Percentiles rank a stretch among this genome's conserved stretches.
Evolutionary conservation across 257 asterid genomes (phyloP).

Genomic region (Nicotiana knightiana): DNA sequence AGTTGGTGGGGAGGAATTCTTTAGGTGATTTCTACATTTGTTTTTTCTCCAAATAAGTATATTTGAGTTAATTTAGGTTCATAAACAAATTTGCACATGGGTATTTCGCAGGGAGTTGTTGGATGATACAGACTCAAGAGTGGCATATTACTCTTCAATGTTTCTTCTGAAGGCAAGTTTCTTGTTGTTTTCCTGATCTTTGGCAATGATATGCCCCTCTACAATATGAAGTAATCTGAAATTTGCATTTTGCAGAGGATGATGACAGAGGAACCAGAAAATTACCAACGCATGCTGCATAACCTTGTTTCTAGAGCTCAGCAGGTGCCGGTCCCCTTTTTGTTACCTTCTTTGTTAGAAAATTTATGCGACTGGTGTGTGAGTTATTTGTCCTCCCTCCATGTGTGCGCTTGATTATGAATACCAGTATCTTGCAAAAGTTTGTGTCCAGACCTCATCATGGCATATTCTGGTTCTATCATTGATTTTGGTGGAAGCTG

Average conservation of each 20-base stretch:
- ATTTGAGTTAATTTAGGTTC: conserved; percentile 6
- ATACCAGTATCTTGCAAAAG: neutral
- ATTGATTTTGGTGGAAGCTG: neutral
- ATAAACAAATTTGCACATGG: conserved; percentile 1
- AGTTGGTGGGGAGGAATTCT: conserved; percentile 92
- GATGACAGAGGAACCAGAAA: conserved; percentile 97
- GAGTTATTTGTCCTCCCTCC: neutral
- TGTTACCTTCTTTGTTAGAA: neutral
- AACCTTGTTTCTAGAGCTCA: conserved; percentile 92
- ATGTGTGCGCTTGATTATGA: neutral
- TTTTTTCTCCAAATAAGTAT: conserved; percentile 12
- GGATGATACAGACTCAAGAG: conserved; percentile 98
- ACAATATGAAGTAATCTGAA: conserved; percentile 11
- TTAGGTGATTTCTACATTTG: conserved; percentile 47
- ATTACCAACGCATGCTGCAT: conserved; percentile 93
- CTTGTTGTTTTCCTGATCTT: conserved; percentile 24
- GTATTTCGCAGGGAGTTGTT: conserved; percentile 65
- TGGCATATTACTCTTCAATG: conserved; percentile 96
- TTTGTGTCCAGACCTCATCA: neutral
- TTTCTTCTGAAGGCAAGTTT: conserved; percentile 91
- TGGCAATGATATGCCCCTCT: conserved; percentile 4
- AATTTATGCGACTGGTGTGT: neutral
- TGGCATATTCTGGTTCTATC: neutral
- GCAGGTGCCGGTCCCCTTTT: conserved; percentile 47
- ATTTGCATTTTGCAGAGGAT: conserved; percentile 58